Evolutionary conservation across 2,329 filamentous ascomycete genomes (phyloP), one percentile per base, ranked within the genome.

Genomic region (Alternaria triticina): DNA sequence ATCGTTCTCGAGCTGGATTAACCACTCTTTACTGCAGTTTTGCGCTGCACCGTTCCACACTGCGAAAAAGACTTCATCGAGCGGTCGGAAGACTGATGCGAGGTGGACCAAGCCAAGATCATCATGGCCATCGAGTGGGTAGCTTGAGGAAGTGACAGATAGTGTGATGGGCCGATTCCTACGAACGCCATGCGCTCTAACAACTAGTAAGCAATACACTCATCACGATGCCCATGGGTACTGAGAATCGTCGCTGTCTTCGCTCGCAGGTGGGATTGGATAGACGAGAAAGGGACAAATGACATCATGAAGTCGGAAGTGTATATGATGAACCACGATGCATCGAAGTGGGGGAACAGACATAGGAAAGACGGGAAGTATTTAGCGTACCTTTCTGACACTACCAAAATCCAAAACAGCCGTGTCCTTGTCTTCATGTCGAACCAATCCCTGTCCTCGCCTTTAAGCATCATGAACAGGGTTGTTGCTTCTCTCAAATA

Each of bases 401-500:
- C 60, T 4, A 75, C 28, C 6, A 76, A 22, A 12, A 75, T 64
- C 73, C 73, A 75, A 49, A 74, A 76, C 23, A 72, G 45, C 10
- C 64, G 57, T 43, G 60, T 62, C 20, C 68, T 47, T 4, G 63
- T 54, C 12, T 52, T 59, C 13, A 25, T 20, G 22, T 70, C 65
- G 22, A 68, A 70, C 67, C 69, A 72, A 4, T 25, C 57, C 11
- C 66, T 45, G 6, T 52, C 51, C n/a, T 67, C 59, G 4, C 17
- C 49, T 10, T 54, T 69, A 2, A 66, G 57, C 68, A 76, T 71
- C 58, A 69, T 67, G 43, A 70, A 74, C 78, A 95, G 83, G 6
- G 91, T 94, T 2, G 89, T 90, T 6, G 91, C 90, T 79, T 96
- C 92, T 25, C 91, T 88, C 10, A 95, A 82, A 75, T 93, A 89